phyloP scores from a whole-genome alignment of 2,329 filamentous ascomycete genomes.

The Stachybotrys echinatus region DNA sequence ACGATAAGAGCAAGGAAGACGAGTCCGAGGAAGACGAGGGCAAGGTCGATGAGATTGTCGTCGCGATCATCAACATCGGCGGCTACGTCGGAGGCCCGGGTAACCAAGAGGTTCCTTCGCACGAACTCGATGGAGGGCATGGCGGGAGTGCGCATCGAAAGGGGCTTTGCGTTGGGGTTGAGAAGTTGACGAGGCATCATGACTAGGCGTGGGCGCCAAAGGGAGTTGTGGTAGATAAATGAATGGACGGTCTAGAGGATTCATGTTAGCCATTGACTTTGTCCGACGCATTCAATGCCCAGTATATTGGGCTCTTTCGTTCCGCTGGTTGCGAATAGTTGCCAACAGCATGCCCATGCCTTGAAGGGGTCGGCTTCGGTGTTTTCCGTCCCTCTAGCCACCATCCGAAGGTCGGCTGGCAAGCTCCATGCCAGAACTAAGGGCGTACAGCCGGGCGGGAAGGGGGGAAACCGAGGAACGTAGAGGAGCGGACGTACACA shows the following conservation, averaged over 20 bases:
- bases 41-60: slow-evolving; percentile 66
- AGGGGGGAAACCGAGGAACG: background rate
- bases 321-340: background rate
- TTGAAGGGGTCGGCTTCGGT: background rate
- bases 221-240: background rate
- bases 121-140: background rate
- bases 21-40: slow-evolving; percentile 75
- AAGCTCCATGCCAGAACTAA: background rate
- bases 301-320: background rate
- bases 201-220: background rate
- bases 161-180: background rate
- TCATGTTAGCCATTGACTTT: background rate
- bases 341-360: background rate
- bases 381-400: background rate
- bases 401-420: background rate
- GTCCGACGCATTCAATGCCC: background rate
- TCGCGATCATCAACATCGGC: slow-evolving; percentile 37
- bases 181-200: background rate
- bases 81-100: slow-evolving; percentile 1
- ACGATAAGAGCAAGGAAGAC: slow-evolving; percentile 67
- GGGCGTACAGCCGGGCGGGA: background rate
- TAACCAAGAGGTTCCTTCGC: background rate
- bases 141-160: background rate
- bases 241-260: background rate
- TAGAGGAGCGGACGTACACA: background rate